Evolutionary conservation across 139 green algal species (phyloP).

Genomic region (Tetraselmis striata): DNA sequence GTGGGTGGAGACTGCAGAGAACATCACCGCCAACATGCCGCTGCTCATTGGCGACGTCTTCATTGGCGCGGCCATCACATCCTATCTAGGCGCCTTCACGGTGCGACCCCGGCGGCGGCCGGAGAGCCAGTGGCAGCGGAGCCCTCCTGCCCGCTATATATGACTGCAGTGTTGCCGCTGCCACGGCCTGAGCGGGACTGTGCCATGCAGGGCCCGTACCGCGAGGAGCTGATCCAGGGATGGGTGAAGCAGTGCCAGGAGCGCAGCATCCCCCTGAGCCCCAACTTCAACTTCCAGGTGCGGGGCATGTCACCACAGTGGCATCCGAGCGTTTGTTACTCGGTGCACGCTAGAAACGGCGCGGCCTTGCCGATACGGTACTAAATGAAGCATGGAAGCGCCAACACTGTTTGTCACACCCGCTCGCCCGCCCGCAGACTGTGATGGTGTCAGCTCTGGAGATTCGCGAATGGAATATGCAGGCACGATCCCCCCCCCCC

Average conservation of each 20-base stretch:
- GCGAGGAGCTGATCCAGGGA: conserved; percentile 40
- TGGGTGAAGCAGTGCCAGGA: conserved; percentile 55
- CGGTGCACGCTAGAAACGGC: too few species aligned
- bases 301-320: too few species aligned
- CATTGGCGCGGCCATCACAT: conserved; percentile 56
- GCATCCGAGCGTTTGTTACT: too few species aligned
- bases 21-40: conserved; percentile 39
- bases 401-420: too few species aligned
- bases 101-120: too few species aligned
- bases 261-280: conserved; percentile 47
- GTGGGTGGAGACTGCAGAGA: conserved; percentile 58
- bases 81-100: conserved; percentile 80
- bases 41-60: conserved; percentile 73
- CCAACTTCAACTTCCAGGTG: conserved; percentile 34
- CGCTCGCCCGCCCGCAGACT: background rate
- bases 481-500: too few species aligned
- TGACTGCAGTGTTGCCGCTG: too few species aligned
- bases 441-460: background rate
- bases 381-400: too few species aligned
- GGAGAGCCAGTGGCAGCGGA: too few species aligned
- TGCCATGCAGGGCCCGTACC: background rate
- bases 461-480: conserved; percentile 65
- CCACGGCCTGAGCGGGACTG: too few species aligned
- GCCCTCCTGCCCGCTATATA: too few species aligned
- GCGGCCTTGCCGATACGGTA: too few species aligned